Evolutionary conservation across 2,329 filamentous ascomycete species (phyloP), one percentile per base, ranked within the genome.

Genomic region (Xylariaceae sp.): DNA sequence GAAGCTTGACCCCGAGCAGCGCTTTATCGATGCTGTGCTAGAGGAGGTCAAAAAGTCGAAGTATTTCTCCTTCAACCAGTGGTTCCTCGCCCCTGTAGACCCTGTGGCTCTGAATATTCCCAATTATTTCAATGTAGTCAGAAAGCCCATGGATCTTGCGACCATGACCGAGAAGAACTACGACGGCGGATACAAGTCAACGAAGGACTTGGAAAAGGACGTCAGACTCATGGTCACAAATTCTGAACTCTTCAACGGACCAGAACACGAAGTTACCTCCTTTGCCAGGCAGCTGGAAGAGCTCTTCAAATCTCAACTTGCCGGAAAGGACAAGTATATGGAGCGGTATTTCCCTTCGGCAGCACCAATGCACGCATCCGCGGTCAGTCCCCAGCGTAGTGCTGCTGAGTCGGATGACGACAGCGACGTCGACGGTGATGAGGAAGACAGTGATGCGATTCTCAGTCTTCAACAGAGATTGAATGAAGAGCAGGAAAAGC

Each of bases 21-120:
- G 89, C 66, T 99, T 97, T 74, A 93, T 90, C 71, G 88, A 95
- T 64, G 86, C 90, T 60, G 85, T 93, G 1, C 72, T 97, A 58
- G 82, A 84, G 39, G 91, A 97, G 71, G 72, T 97, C 37, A 83
- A 87, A 73, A 89, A 91, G 71, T 75, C 82, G 0, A 92, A 90
- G 72, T 83, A 97, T 71, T 80, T 79, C 58, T 71, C 76, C 1
- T 77, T 87, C 65, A 90, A 90, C 49, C 81, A 82, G 57, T 87
- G 89, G 60, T 99, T 99, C 77, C 77, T 90, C 68, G 77, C 83
- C 6, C 89, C 94, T 0, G 94, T 99, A 17, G 94, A 99, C 71
- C 92, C 94, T 0, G 92, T 97, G 41, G 93, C 92, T 0, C 78
- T 97, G 56, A 92, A 93, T 72, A 97, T 97, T 61, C 94, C 94